Evolutionary conservation across 2,329 filamentous ascomycete species (phyloP).

Genomic region (Sporothrix humicola): DNA sequence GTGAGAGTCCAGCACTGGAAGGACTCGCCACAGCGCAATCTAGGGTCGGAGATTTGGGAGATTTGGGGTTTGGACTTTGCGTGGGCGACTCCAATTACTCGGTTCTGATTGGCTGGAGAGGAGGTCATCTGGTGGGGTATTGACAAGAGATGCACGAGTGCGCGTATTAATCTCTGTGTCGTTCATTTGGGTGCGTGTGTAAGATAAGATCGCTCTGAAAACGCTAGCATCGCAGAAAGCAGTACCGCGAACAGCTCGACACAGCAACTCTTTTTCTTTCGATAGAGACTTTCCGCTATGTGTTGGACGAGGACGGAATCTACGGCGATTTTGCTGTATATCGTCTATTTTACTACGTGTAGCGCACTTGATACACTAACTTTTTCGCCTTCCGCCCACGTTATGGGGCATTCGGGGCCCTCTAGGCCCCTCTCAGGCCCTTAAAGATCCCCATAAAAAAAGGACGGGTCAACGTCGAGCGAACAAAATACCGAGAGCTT

Average conservation of each 20-base stretch:
- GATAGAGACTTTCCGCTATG: no score
- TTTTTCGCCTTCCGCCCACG: constrained; percentile 16
- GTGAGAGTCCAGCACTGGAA: neutral
- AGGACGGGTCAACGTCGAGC: neutral
- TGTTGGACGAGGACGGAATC: constrained; percentile 2
- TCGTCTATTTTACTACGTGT: neutral
- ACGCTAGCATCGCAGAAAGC: neutral
- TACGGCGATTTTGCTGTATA: constrained; percentile 5
- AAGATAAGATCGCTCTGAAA: neutral
- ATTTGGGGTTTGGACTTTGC: neutral
- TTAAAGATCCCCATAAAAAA: neutral
- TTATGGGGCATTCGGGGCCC: neutral
- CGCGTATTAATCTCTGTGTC: constrained; percentile 11
- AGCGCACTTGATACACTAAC: neutral
- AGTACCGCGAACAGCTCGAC: neutral
- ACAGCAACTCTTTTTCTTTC: no score
- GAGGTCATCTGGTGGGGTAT: constrained; percentile 11
- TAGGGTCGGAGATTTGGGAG: neutral
- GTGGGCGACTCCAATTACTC: neutral
- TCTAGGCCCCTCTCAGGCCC: neutral
- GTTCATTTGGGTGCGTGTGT: neutral
- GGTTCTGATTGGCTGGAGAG: neutral
- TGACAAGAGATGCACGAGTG: neutral
- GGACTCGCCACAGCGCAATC: neutral
- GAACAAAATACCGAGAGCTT: constrained; percentile 24